phyloP scores from a whole-genome alignment of 164 flowering plant species.

The Stephania cephalantha region DNA sequence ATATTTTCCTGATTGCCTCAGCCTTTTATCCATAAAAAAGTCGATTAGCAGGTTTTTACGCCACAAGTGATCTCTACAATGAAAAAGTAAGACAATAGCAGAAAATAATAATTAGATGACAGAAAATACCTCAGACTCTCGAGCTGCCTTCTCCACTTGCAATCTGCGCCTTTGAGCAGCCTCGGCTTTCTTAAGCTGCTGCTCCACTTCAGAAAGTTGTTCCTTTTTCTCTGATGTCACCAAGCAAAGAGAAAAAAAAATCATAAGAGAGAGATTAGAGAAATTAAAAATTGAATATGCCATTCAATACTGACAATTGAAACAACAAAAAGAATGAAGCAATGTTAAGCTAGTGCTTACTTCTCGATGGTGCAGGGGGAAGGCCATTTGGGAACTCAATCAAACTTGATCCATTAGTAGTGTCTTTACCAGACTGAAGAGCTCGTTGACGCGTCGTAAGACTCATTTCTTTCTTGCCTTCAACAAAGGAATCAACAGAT shows the following conservation, averaged over 20 bases:
- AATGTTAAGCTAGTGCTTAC: slow-evolving; percentile 37
- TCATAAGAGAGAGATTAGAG: neutral
- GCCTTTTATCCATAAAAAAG: slow-evolving; percentile 42
- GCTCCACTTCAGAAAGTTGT: slow-evolving; percentile 84
- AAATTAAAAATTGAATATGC: neutral
- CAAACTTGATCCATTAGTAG: slow-evolving; percentile 38
- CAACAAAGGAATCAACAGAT: slow-evolving; percentile 40
- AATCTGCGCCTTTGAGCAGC: slow-evolving; percentile 87
- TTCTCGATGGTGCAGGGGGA: slow-evolving; percentile 82
- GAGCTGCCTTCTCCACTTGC: slow-evolving; percentile 88
- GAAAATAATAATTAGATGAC: neutral
- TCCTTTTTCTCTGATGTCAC: slow-evolving; percentile 77
- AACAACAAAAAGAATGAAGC: neutral
- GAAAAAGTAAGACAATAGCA: neutral
- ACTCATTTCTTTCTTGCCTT: slow-evolving; percentile 60
- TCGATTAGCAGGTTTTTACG: neutral
- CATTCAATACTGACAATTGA: neutral
- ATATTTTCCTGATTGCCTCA: slow-evolving; percentile 88
- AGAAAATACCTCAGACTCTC: slow-evolving; percentile 72
- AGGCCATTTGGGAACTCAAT: slow-evolving; percentile 91
- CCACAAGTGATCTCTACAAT: neutral
- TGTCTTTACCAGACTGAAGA: slow-evolving; percentile 73
- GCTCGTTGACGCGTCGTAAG: slow-evolving; percentile 93
- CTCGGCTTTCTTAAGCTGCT: slow-evolving; percentile 89
- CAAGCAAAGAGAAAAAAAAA: neutral